Conservation (phyloP, 1,284 basidiomycete genomes). For the Leccinum discolor region DNA sequence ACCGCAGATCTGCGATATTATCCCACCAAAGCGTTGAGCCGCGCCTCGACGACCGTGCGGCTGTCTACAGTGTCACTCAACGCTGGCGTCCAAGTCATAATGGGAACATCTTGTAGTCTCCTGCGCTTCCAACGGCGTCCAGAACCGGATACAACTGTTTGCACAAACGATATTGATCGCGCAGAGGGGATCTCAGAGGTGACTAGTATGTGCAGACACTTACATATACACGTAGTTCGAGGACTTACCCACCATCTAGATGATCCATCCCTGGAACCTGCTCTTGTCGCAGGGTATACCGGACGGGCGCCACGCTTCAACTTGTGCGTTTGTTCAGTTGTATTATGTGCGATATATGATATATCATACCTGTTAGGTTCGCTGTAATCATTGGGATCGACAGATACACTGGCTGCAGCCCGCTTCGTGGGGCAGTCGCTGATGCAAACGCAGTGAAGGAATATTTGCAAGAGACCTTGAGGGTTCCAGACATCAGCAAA, state of each 20-base stretch:
- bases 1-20: too few relatives aligned
- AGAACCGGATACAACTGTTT: too few relatives aligned
- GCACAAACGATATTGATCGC: too few relatives aligned
- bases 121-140: too few relatives aligned
- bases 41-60: too few relatives aligned
- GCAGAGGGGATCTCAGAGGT: too few relatives aligned
- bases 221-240: background rate
- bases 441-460: slow-evolving; percentile 53
- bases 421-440: slow-evolving; percentile 54
- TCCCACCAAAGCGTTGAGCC: too few relatives aligned
- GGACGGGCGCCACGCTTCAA: background rate
- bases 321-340: background rate
- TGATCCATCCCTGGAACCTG: background rate
- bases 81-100: too few relatives aligned
- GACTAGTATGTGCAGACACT: background rate
- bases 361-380: slow-evolving; percentile 34
- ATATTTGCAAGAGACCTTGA: slow-evolving; percentile 40
- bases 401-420: slow-evolving; percentile 53
- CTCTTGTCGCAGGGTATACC: background rate
- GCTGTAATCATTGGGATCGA: slow-evolving; percentile 63
- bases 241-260: background rate
- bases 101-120: too few relatives aligned
- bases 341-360: background rate
- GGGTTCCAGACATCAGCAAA: too few relatives aligned
- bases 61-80: too few relatives aligned